Evolutionary conservation across 169 alveolate genomes (phyloP).

Genomic region (Plasmodium fragile): DNA sequence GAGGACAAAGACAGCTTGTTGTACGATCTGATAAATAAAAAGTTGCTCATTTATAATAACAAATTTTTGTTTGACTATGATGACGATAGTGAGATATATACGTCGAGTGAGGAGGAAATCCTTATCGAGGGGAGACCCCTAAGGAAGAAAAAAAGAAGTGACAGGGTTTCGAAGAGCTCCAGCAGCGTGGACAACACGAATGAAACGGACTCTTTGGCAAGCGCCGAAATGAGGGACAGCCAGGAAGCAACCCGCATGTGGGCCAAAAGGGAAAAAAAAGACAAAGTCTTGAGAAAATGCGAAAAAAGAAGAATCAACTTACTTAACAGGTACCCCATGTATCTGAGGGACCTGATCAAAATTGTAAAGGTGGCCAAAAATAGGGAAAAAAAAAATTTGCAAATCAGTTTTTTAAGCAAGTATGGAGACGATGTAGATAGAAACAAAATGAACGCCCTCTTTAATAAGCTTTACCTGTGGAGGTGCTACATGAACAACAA

Average conservation of each 20-base stretch:
- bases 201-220: background rate
- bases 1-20: background rate
- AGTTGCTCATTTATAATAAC: conserved; percentile 26
- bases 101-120: conserved; percentile 77
- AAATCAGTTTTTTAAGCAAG: conserved; percentile 35
- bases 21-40: conserved; percentile 36
- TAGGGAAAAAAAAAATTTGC: conserved; percentile 44
- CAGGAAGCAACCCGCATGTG: background rate
- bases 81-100: conserved; percentile 68
- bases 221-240: background rate
- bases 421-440: conserved; percentile 16
- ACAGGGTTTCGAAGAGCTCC: background rate
- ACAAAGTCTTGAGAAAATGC: background rate
- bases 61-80: conserved; percentile 69
- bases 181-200: background rate
- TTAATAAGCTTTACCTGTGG: conserved; percentile 32
- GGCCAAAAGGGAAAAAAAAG: background rate
- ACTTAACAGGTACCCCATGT: conserved; percentile 55
- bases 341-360: conserved; percentile 59
- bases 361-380: conserved; percentile 59
- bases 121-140: conserved; percentile 21
- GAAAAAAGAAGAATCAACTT: conserved; percentile 44
- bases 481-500: conserved; percentile 41
- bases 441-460: conserved; percentile 26
- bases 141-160: background rate